Evolutionary conservation across 768 basidiomycete species (phyloP).

Genomic region (Mrakia frigida): DNA sequence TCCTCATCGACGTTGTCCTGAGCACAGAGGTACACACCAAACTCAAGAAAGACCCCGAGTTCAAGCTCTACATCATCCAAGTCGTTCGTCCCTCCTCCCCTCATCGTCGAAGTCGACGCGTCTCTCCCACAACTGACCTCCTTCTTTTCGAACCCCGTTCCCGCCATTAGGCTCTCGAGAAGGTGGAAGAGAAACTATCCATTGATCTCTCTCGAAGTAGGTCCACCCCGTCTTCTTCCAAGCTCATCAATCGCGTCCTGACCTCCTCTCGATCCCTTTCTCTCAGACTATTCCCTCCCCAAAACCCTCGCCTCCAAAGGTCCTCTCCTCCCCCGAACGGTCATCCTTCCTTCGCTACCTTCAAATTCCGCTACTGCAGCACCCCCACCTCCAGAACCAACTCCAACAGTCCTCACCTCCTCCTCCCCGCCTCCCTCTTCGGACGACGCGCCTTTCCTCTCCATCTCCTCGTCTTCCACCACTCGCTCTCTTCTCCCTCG

Average conservation of each 20-base stretch:
- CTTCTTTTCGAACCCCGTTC: too few relatives aligned
- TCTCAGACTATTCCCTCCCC: conserved; percentile 23
- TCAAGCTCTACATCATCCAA: conserved; percentile 30
- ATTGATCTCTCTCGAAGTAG: conserved; percentile 27
- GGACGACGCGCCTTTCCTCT: background rate
- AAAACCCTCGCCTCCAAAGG: conserved; percentile 29
- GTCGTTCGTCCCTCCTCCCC: background rate
- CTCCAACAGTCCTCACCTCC: conserved; percentile 7
- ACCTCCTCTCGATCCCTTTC: background rate
- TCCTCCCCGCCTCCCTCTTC: background rate
- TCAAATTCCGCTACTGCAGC: background rate
- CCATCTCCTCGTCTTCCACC: background rate
- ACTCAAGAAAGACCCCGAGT: conserved; percentile 15
- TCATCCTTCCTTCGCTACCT: conserved; percentile 18
- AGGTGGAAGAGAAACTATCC: conserved; percentile 25
- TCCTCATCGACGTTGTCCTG: conserved; percentile 27
- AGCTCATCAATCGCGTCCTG: background rate
- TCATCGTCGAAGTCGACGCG: background rate
- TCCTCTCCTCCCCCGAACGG: conserved; percentile 25
- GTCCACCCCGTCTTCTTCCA: background rate
- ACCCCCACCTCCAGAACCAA: background rate
- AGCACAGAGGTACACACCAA: conserved; percentile 1
- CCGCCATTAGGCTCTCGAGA: conserved; percentile 7
- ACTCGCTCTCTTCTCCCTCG: background rate
- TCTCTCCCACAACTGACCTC: background rate